A percentile compares a stretch with the other conserved stretches of the same genome.
Conservation (phyloP, 192 early-diverging fungal genomes). For the Anaeromyces robustus region DNA sequence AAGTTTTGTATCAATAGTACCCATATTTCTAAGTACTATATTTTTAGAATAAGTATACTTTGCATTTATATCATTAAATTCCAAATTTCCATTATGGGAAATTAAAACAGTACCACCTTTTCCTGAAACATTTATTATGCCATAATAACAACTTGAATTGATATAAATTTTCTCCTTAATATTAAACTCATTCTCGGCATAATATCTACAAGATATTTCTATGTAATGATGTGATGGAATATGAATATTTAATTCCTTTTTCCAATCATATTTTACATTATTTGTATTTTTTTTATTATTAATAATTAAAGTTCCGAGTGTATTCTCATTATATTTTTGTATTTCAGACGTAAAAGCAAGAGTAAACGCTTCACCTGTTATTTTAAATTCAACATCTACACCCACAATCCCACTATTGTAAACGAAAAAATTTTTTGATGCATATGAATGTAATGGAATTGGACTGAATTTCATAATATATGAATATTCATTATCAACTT, state of each 20-base stretch:
- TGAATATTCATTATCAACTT: background rate
- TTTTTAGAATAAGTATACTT: slow-evolving; percentile 33
- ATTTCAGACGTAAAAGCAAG: background rate
- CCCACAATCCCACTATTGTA: background rate
- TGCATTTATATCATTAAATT: slow-evolving; percentile 40
- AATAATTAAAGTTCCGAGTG: background rate
- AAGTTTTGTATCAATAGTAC: slow-evolving; percentile 32
- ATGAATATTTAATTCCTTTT: background rate
- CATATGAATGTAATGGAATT: background rate
- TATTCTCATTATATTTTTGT: background rate
- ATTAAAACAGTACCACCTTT: slow-evolving; percentile 43
- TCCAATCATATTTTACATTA: background rate
- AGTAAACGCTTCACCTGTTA: background rate
- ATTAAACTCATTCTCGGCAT: background rate
- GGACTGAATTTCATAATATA: background rate
- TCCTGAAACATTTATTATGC: background rate
- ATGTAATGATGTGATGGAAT: background rate
- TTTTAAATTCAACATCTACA: background rate
- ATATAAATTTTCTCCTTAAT: background rate
- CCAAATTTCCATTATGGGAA: slow-evolving; percentile 30
- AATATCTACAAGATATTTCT: background rate
- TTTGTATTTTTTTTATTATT: background rate
- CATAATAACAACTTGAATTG: background rate
- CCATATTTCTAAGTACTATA: slow-evolving; percentile 25
- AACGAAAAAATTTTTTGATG: background rate